Evolutionary conservation across 2,329 filamentous ascomycete species (phyloP).

Genomic region (Colletotrichum liriopes): DNA sequence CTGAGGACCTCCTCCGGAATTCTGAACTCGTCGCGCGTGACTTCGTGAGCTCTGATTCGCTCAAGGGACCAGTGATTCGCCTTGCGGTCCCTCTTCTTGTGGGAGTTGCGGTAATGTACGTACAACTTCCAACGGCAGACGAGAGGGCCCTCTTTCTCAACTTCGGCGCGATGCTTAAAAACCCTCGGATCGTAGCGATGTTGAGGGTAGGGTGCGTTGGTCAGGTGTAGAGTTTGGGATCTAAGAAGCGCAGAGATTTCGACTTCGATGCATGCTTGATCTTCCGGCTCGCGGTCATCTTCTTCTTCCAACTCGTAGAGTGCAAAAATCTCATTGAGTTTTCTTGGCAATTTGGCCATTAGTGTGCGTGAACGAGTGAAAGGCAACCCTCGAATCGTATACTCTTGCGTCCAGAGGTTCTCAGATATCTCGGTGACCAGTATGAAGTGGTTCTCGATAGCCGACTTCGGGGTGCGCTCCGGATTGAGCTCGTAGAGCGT

Average conservation of each 20-base stretch:
- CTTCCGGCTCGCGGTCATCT: conserved; percentile 50
- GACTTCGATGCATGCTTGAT: conserved; percentile 62
- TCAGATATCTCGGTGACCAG: conserved; percentile 61
- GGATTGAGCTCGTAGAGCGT: conserved; percentile 50
- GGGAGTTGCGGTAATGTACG: conserved; percentile 50
- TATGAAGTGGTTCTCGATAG: conserved; percentile 54
- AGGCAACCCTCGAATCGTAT: conserved; percentile 56
- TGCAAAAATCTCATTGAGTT: conserved; percentile 61
- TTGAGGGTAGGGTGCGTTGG: conserved; percentile 67
- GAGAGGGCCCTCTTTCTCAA: conserved; percentile 55
- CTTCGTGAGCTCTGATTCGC: conserved; percentile 51
- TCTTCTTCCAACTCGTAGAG: conserved; percentile 59
- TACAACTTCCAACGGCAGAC: conserved; percentile 68
- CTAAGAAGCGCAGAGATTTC: conserved; percentile 54
- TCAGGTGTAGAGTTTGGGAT: conserved; percentile 64
- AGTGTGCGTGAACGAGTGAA: conserved; percentile 55
- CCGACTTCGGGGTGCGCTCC: conserved; percentile 42
- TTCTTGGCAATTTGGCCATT: conserved; percentile 55
- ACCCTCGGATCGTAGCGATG: conserved; percentile 48
- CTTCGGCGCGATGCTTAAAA: conserved; percentile 45
- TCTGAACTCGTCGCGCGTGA: conserved; percentile 49
- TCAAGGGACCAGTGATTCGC: conserved; percentile 56
- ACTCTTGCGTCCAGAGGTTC: conserved; percentile 42
- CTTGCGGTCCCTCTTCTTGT: conserved; percentile 43
- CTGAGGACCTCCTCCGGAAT: conserved; percentile 51